Conservation (phyloP, 2,329 filamentous ascomycete species). For the Apiospora pterosperma region DNA sequence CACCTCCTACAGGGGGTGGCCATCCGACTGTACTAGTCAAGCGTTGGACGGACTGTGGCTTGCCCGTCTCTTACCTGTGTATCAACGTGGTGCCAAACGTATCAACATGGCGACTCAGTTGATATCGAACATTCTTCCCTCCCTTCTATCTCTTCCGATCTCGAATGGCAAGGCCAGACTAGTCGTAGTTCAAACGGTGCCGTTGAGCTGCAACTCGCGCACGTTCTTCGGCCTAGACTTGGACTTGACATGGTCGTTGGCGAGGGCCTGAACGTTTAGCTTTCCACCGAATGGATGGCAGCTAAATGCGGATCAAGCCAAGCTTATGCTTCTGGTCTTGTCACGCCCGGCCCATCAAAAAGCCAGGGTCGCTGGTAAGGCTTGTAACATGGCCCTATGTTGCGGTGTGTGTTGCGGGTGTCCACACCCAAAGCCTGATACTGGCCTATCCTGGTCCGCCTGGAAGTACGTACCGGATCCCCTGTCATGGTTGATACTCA, state of each 20-base stretch:
- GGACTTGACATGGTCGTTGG: not conserved
- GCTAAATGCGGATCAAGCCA: slow-evolving; percentile 27
- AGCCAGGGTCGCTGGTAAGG: slow-evolving; percentile 18
- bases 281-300: slow-evolving; percentile 15
- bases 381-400: slow-evolving; percentile 38
- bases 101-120: not conserved
- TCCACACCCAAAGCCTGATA: slow-evolving; percentile 24
- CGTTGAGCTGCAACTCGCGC: not conserved
- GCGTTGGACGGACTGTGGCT: not conserved
- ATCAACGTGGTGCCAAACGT: not conserved
- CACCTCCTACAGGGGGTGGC: not conserved
- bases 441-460: slow-evolving; percentile 6
- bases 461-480: slow-evolving; percentile 5
- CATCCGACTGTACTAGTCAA: not conserved
- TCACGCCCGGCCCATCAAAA: slow-evolving; percentile 30
- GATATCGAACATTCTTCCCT: not conserved
- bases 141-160: not conserved
- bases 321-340: slow-evolving; percentile 31
- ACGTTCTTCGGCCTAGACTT: not conserved
- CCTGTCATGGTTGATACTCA: not conserved
- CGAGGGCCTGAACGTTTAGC: not conserved
- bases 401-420: slow-evolving; percentile 22
- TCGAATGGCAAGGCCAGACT: not conserved
- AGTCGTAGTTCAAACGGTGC: not conserved
- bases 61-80: not conserved